These are phyloP conservation scores for Ceratobasidium sp. DNA, from an alignment of 1,284 basidiomycete species.

Conservation along the genomic window DNA sequence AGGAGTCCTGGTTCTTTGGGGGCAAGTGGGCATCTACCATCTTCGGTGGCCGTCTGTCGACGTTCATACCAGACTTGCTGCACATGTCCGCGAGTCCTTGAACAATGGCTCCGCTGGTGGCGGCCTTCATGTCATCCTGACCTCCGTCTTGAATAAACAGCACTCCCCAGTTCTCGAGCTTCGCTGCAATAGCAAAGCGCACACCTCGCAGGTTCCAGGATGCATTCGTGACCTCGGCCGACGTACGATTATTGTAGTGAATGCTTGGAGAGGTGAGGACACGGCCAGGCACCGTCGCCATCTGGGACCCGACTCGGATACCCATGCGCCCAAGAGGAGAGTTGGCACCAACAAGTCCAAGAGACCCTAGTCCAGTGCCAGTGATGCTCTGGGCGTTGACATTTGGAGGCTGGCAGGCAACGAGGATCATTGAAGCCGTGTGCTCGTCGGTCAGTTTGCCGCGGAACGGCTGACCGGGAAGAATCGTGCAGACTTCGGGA, in stretches of 20 bases:
- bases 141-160: slow-evolving; percentile 65
- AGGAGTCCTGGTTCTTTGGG: slow-evolving; percentile 51
- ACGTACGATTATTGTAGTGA: slow-evolving; percentile 57
- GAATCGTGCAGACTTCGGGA: slow-evolving; percentile 71
- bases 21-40: slow-evolving; percentile 54
- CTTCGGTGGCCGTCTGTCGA: slow-evolving; percentile 48
- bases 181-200: slow-evolving; percentile 57
- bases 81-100: slow-evolving; percentile 65
- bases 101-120: slow-evolving; percentile 46
- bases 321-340: slow-evolving; percentile 63
- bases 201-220: slow-evolving; percentile 74
- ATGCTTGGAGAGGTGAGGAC: slow-evolving; percentile 66
- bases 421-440: slow-evolving; percentile 69
- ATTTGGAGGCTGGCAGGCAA: slow-evolving; percentile 70
- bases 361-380: slow-evolving; percentile 60
- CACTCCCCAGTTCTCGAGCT: slow-evolving; percentile 62
- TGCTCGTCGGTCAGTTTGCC: slow-evolving; percentile 72
- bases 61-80: slow-evolving; percentile 63
- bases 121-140: slow-evolving; percentile 54
- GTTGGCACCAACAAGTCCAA: slow-evolving; percentile 59
- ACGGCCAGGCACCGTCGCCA: slow-evolving; percentile 76
- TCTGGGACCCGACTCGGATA: slow-evolving; percentile 63
- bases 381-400: slow-evolving; percentile 67
- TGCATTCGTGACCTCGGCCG: slow-evolving; percentile 58
- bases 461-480: slow-evolving; percentile 70